A percentile compares a stretch with the other conserved stretches of the same genome.
phyloP scores from a whole-genome alignment of 352 stramenopile genomes.

The Phytopythium ostracodes region DNA sequence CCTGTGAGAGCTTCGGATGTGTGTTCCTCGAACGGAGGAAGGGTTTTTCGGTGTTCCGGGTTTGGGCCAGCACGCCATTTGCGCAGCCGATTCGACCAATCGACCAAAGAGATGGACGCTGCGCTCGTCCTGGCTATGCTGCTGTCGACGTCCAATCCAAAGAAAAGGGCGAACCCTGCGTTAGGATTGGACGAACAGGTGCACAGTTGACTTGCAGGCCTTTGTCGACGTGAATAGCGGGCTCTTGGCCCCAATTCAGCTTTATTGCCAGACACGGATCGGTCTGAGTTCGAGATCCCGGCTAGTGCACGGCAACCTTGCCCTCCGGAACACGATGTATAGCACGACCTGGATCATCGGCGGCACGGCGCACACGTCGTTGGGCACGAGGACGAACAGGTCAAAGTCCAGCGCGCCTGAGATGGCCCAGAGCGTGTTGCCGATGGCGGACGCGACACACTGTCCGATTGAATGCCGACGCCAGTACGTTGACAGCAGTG shows the following conservation, averaged over 20 bases:
- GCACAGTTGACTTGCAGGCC: not conserved
- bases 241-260: no score
- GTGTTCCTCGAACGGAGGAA: no score
- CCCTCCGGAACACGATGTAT: slow-evolving; percentile 10
- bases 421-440: slow-evolving; percentile 30
- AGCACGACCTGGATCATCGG: slow-evolving; percentile 10
- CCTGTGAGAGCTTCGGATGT: not conserved
- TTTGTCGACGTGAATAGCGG: not conserved
- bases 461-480: slow-evolving; percentile 18
- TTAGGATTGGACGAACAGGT: not conserved
- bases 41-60: not conserved
- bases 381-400: slow-evolving; percentile 12
- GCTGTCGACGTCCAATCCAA: not conserved
- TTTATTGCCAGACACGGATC: no score
- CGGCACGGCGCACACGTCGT: slow-evolving; percentile 10
- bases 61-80: not conserved
- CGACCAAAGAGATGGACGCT: no score
- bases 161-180: not conserved
- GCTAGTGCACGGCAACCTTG: slow-evolving; percentile 1
- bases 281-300: no score
- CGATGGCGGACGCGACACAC: slow-evolving; percentile 19
- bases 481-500: slow-evolving; percentile 10
- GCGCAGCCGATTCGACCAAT: not conserved
- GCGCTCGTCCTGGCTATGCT: not conserved
- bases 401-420: slow-evolving; percentile 19